Conservation (phyloP, 495 filamentous ascomycete species). For the Letharia lupina region DNA sequence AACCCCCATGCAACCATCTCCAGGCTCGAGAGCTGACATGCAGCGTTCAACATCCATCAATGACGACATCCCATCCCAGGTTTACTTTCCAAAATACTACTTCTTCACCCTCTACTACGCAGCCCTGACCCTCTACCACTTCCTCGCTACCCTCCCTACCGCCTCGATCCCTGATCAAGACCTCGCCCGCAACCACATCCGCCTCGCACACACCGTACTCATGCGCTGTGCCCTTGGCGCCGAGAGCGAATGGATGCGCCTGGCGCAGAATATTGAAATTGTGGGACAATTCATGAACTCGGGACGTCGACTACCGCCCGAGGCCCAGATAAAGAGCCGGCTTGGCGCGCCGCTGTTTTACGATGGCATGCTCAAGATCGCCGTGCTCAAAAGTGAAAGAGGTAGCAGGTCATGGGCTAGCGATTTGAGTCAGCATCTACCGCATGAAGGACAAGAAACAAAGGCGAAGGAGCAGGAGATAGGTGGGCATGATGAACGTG, state of each 20-base stretch:
- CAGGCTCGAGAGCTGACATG: too few species aligned
- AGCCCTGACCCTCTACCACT: neutral
- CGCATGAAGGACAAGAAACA: too few species aligned
- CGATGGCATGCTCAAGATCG: neutral
- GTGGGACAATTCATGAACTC: neutral
- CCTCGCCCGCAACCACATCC: slow-evolving; percentile 2
- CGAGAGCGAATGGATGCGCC: neutral
- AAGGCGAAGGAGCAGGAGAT: too few species aligned
- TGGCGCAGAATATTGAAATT: neutral
- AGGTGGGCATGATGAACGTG: too few species aligned
- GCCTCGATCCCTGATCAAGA: neutral
- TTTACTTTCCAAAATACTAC: neutral
- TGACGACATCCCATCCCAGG: neutral
- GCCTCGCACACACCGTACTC: neutral
- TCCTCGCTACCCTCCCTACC: neutral
- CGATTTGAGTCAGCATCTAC: neutral
- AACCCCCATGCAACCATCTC: neutral
- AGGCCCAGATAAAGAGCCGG: neutral
- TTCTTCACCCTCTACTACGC: neutral
- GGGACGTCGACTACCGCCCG: neutral
- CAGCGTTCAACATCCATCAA: neutral
- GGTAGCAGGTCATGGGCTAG: neutral
- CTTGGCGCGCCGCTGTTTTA: neutral
- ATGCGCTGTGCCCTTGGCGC: neutral
- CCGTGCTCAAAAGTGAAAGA: neutral